A percentile compares a stretch with the other conserved stretches of the same genome.
phyloP scores from a whole-genome alignment of 495 filamentous ascomycete species.

The Staphylotrichum tortipilum region DNA sequence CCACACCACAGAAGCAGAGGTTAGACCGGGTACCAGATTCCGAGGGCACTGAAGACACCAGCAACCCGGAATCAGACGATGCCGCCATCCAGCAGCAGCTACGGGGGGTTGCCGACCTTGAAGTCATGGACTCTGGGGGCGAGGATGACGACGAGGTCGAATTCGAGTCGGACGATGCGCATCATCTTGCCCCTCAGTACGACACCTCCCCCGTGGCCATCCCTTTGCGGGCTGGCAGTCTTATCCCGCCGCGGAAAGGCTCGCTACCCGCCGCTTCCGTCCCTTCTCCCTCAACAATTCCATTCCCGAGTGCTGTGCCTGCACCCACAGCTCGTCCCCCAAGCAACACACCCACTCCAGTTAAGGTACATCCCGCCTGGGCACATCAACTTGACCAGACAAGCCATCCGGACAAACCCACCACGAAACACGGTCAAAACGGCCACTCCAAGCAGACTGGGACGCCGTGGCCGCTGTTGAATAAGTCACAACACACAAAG shows the following conservation, averaged over 20 bases:
- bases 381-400: background rate
- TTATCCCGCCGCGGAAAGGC: background rate
- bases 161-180: background rate
- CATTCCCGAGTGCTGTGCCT: background rate
- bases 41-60: constrained; percentile 5
- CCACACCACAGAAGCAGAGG: constrained; percentile 26
- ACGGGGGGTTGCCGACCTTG: background rate
- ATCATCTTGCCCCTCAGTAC: background rate
- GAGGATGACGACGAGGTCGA: background rate
- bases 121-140: background rate
- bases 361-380: background rate
- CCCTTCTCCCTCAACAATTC: no score
- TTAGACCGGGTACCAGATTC: constrained; percentile 4
- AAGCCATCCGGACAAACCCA: background rate
- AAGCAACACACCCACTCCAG: background rate
- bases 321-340: background rate
- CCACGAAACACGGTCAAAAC: background rate
- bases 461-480: background rate
- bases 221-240: constrained; percentile 5
- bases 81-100: constrained; percentile 15
- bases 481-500: background rate
- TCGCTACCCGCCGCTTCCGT: background rate
- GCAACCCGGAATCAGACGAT: constrained; percentile 17
- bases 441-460: background rate
- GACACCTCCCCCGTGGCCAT: background rate